phyloP scores from a whole-genome alignment of 2,329 filamentous ascomycete species.

The Sclerotinia borealis region DNA sequence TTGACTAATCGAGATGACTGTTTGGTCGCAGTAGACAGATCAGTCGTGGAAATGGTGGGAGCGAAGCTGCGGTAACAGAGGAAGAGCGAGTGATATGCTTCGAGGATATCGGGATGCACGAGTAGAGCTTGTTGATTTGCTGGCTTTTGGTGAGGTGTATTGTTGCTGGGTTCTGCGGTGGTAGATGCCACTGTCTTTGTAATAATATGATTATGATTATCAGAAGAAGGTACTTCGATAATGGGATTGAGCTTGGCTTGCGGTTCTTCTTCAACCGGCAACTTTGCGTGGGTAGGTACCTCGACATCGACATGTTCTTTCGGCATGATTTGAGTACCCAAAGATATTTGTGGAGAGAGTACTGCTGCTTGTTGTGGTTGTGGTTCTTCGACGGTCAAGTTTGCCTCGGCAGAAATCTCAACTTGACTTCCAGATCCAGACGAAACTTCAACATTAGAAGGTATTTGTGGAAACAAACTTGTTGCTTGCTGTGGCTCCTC shows the following conservation, averaged over 20 bases:
- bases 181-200: not conserved
- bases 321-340: no score
- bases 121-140: not conserved
- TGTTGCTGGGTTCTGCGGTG: not conserved
- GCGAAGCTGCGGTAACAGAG: slow-evolving; percentile 11
- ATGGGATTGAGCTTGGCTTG: no score
- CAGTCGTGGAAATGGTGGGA: slow-evolving; percentile 13
- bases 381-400: not conserved
- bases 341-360: no score
- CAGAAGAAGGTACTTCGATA: not conserved
- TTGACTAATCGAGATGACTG: slow-evolving; percentile 17
- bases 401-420: not conserved
- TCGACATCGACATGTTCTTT: no score
- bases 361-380: no score
- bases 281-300: not conserved
- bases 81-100: slow-evolving; percentile 22
- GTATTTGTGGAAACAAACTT: not conserved
- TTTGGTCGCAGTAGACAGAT: slow-evolving; percentile 15
- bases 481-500: not conserved
- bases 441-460: not conserved
- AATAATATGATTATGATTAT: no score
- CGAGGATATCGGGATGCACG: not conserved
- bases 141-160: not conserved
- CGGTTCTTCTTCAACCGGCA: not conserved
- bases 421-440: not conserved